phyloP scores from a whole-genome alignment of 2,329 filamentous ascomycete genomes.

The Fusarium sterilihyphosum region DNA sequence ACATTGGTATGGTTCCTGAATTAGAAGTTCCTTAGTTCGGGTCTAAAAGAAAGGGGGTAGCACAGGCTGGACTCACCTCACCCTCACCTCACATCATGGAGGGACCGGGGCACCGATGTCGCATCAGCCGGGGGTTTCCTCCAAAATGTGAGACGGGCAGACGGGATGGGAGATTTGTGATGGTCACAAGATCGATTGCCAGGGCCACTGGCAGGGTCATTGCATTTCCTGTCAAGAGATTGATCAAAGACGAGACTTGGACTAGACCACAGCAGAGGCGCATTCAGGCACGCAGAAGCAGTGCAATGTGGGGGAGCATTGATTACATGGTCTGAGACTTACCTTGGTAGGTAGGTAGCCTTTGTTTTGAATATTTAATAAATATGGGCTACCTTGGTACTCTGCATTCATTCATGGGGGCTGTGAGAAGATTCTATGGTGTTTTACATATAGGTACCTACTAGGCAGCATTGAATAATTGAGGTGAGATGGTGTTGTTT shows the following conservation, averaged over 20 bases:
- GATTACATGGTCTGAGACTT: slow-evolving; percentile 6
- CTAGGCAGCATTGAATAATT: neutral
- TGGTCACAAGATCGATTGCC: slow-evolving; percentile 44
- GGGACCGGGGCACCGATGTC: slow-evolving; percentile 36
- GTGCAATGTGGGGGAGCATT: slow-evolving; percentile 25
- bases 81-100: neutral
- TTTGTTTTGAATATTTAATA: neutral
- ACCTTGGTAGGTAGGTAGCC: neutral
- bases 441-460: slow-evolving; percentile 8
- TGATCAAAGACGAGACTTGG: slow-evolving; percentile 27
- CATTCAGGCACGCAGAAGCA: slow-evolving; percentile 16
- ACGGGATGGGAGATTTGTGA: slow-evolving; percentile 39
- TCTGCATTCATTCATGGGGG: neutral
- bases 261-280: slow-evolving; percentile 26
- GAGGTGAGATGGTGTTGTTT: slow-evolving; percentile 12
- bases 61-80: slow-evolving; percentile 10
- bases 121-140: slow-evolving; percentile 34
- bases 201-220: slow-evolving; percentile 22
- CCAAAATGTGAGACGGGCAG: slow-evolving; percentile 36
- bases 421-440: slow-evolving; percentile 1
- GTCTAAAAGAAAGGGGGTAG: slow-evolving; percentile 13
- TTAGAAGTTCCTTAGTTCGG: slow-evolving; percentile 7
- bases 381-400: neutral
- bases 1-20: slow-evolving; percentile 8
- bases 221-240: slow-evolving; percentile 17